phyloP scores from a whole-genome alignment of 2,329 filamentous ascomycete species.

The Cladophialophora carrionii region DNA sequence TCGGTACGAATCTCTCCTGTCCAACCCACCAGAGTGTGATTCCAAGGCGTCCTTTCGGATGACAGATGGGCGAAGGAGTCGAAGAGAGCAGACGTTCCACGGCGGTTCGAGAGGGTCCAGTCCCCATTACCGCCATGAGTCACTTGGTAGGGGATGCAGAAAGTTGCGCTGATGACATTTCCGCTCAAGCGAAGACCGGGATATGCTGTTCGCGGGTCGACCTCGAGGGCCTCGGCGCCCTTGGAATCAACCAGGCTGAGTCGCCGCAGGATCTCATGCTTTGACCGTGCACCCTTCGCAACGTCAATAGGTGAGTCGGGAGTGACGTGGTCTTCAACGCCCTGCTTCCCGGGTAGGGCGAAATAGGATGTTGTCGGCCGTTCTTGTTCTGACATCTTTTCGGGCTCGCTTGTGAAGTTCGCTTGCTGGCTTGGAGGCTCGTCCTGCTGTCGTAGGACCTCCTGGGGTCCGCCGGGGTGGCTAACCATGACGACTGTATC shows the following conservation, averaged over 20 bases:
- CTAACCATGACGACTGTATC: slow-evolving; percentile 6
- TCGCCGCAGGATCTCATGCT: slow-evolving; percentile 58
- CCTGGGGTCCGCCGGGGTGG: slow-evolving; percentile 4
- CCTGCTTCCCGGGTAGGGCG: slow-evolving; percentile 31
- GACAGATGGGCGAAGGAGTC: slow-evolving; percentile 88
- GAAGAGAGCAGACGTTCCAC: slow-evolving; percentile 88
- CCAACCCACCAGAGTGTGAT: slow-evolving; percentile 91
- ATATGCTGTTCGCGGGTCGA: slow-evolving; percentile 60
- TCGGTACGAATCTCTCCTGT: slow-evolving; percentile 75
- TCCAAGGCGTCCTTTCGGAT: slow-evolving; percentile 81
- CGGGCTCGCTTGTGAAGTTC: slow-evolving; percentile 14
- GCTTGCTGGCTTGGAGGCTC: slow-evolving; percentile 12
- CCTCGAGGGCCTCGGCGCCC: slow-evolving; percentile 42
- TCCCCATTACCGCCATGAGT: slow-evolving; percentile 56
- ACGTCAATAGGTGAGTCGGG: slow-evolving; percentile 46
- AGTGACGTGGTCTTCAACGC: slow-evolving; percentile 29
- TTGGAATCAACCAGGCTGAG: slow-evolving; percentile 51
- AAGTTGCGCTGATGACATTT: slow-evolving; percentile 65
- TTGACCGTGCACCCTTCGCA: slow-evolving; percentile 51
- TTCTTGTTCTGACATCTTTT: slow-evolving; percentile 40
- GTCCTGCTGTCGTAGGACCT: neutral
- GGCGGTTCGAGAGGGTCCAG: slow-evolving; percentile 73
- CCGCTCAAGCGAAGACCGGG: slow-evolving; percentile 63
- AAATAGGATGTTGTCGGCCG: slow-evolving; percentile 32
- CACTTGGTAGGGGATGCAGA: slow-evolving; percentile 65